Base-by-base conservation (phyloP, 305 asterid genomes). In the Fraxinus albicans region DNA sequence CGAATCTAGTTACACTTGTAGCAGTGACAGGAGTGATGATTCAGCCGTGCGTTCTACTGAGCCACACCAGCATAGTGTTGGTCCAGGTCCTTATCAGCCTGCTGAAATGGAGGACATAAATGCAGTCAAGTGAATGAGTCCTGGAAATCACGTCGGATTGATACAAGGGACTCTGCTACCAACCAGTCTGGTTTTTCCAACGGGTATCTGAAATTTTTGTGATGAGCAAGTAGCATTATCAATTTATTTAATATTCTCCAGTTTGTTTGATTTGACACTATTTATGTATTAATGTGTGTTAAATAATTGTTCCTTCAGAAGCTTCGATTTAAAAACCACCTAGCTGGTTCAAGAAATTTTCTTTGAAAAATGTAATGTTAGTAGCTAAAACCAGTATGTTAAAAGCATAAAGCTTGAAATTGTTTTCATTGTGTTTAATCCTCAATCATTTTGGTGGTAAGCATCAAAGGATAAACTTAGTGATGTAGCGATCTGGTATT, bases 11-110 rank as follows among this genome's bases (percentile, higher is more conserved):
- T 87, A 90, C 84, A 89, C 95, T 38, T 84, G 89, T 84, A 93
- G 91, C 82, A 91, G 98, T 82, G 89, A 91, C 80, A 88, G 97
- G 86, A 91, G 94, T 85, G 86, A 87, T 86, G 93, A 95, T 85
- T 92, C 95, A 50, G 83, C 89, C 78, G 88, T 86, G 70, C 87
- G 86, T 88, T 84, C 92, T 17, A 86, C 92, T 0, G 96, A 94
- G 13, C 88, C 93, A 42, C 92, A 86, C 85, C 96, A 89, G 79
- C 93, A 88, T 82, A 82, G 81, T 60, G 84, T 76, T 81, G 90
- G 83, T 81, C 95, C 83, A 84, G 77, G 88, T 86, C 86, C 89
- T 76, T 70, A 74, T 87, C 87, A 82, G 79, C 82, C 88, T 58
- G 79, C 75, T 50, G 89, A 85, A 86, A 90, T 85, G 89, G 76